Evolutionary conservation across 768 basidiomycete species (phyloP).

Genomic region (Boletus sensibilis): DNA sequence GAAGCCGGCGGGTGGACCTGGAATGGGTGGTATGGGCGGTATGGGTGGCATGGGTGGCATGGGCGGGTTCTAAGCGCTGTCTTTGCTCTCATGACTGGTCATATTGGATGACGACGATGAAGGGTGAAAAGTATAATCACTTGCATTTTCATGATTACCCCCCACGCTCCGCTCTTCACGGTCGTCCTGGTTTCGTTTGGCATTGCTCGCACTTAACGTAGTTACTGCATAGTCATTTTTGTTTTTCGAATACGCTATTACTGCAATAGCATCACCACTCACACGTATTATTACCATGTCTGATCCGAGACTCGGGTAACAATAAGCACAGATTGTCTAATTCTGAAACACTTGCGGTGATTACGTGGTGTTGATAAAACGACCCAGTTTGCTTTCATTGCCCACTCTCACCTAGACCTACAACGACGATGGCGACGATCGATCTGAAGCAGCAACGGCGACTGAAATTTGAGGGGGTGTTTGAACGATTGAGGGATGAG

Average conservation of each 20-base stretch:
- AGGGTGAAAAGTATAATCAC: constrained; percentile 7
- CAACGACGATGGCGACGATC: constrained; percentile 21
- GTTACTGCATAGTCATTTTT: not conserved
- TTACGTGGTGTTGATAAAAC: constrained; percentile 1
- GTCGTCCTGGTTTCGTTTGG: not conserved
- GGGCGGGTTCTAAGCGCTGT: constrained; percentile 43
- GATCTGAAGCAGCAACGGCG: constrained; percentile 46
- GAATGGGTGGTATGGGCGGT: constrained; percentile 63
- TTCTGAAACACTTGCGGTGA: not conserved
- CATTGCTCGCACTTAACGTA: not conserved
- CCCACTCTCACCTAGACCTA: not conserved
- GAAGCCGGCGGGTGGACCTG: constrained; percentile 52
- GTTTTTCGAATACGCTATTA: not conserved
- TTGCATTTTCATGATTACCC: constrained; percentile 1
- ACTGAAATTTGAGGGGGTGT: constrained; percentile 70
- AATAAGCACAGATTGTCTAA: not conserved
- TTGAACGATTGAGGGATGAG: constrained; percentile 70
- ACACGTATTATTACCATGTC: no score
- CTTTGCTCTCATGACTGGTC: not conserved
- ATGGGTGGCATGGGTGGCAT: constrained; percentile 62
- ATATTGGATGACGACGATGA: not conserved
- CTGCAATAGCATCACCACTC: not conserved
- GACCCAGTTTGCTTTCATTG: not conserved
- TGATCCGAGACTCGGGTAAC: not conserved
- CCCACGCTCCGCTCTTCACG: no score